Percentiles rank a stretch among this genome's conserved stretches.
These are phyloP conservation scores for Trametes polyzona DNA, from an alignment of 1,284 basidiomycete genomes.

Conservation along the genomic window DNA sequence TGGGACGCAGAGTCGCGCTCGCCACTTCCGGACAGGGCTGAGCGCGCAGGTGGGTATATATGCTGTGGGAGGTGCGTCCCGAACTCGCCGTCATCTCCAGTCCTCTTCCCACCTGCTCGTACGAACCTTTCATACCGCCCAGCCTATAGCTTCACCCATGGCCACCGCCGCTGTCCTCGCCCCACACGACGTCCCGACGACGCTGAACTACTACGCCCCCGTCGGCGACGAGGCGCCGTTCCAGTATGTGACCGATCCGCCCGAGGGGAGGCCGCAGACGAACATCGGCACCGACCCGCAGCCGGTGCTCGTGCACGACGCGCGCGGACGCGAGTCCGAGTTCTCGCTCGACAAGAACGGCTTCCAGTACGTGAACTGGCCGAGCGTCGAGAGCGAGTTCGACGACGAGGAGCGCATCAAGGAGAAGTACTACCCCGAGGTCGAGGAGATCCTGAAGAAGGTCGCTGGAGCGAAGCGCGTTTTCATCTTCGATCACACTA, in stretches of 20 bases:
- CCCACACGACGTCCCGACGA: slow-evolving; percentile 36
- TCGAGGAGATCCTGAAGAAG: slow-evolving; percentile 46
- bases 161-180: slow-evolving; percentile 34
- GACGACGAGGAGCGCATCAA: slow-evolving; percentile 43
- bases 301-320: slow-evolving; percentile 34
- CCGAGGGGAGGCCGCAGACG: slow-evolving; percentile 24
- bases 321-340: slow-evolving; percentile 39
- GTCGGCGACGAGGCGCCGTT: slow-evolving; percentile 32
- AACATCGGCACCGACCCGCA: slow-evolving; percentile 34
- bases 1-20: no score
- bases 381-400: slow-evolving; percentile 46
- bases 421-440: slow-evolving; percentile 45
- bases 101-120: background rate
- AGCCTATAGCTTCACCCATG: slow-evolving; percentile 22
- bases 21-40: background rate
- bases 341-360: slow-evolving; percentile 46
- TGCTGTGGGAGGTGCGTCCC: background rate
- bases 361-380: slow-evolving; percentile 43
- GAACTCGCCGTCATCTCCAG: background rate
- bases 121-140: background rate
- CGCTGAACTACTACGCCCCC: slow-evolving; percentile 37
- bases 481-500: slow-evolving; percentile 51
- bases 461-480: slow-evolving; percentile 40
- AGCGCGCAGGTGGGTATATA: background rate
- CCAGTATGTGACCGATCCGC: slow-evolving; percentile 32